Evolutionary conservation across 2,329 filamentous ascomycete genomes (phyloP).

Genomic region (Botrytis sinoallii): DNA sequence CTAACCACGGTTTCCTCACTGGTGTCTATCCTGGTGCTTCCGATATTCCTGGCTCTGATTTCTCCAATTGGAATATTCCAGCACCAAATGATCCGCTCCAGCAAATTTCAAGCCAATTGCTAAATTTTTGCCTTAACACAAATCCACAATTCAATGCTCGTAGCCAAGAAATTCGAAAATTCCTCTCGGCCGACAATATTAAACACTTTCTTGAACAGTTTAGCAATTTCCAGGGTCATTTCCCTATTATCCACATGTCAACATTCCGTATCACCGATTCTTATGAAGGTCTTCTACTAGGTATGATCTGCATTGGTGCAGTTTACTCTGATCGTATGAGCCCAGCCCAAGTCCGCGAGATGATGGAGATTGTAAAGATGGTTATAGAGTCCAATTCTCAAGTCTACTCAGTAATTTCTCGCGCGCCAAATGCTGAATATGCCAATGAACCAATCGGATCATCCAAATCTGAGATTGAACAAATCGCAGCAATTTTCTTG

Average conservation of each 20-base stretch:
- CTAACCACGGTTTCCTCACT: conserved; percentile 52
- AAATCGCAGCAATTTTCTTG: conserved; percentile 64
- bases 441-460: conserved; percentile 40
- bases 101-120: conserved; percentile 53
- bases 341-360: conserved; percentile 59
- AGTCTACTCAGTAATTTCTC: conserved; percentile 48
- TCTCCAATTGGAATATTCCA: conserved; percentile 44
- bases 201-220: conserved; percentile 69
- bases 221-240: conserved; percentile 70
- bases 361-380: conserved; percentile 62
- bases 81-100: conserved; percentile 47
- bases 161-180: conserved; percentile 50
- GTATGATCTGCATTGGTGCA: conserved; percentile 70
- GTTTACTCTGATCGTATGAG: conserved; percentile 67
- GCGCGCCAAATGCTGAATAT: conserved; percentile 40
- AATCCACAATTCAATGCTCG: conserved; percentile 55
- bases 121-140: conserved; percentile 55
- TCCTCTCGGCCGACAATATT: conserved; percentile 65
- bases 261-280: conserved; percentile 66
- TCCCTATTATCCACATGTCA: conserved; percentile 68
- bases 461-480: conserved; percentile 53
- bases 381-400: conserved; percentile 56
- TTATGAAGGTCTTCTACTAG: conserved; percentile 64
- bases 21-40: conserved; percentile 28
- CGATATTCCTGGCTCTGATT: conserved; percentile 31